Evolutionary conservation across 257 asterid genomes (phyloP).

Genomic region (Jaltomata sinuosa): DNA sequence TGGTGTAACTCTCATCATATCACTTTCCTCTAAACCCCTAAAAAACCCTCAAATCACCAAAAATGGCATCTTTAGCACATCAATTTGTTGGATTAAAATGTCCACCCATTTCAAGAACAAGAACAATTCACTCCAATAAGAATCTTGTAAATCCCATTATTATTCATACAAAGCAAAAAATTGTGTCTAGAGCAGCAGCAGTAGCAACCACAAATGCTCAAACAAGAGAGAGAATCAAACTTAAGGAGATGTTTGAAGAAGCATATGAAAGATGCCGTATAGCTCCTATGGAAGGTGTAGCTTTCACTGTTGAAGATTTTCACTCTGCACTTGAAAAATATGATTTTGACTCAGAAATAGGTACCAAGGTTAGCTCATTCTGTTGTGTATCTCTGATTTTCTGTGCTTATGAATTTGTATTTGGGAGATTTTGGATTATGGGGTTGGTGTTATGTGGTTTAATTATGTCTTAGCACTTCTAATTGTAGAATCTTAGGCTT

Average conservation of each 20-base stretch:
- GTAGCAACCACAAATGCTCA: constrained; percentile 37
- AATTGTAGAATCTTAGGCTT: background rate
- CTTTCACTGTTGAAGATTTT: constrained; percentile 74
- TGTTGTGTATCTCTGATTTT: background rate
- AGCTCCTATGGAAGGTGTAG: constrained; percentile 68
- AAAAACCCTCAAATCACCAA: background rate
- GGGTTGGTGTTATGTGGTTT: background rate
- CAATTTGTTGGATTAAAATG: constrained; percentile 65
- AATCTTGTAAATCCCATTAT: constrained; percentile 7
- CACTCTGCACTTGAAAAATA: constrained; percentile 60
- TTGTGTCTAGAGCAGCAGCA: constrained; percentile 35
- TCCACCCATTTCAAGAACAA: constrained; percentile 41
- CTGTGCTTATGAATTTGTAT: background rate
- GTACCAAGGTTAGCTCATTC: constrained; percentile 45
- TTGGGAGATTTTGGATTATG: background rate
- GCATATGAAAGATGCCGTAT: constrained; percentile 83
- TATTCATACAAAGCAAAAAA: constrained; percentile 10
- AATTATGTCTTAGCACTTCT: background rate
- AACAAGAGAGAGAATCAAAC: constrained; percentile 63
- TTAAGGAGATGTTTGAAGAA: constrained; percentile 80
- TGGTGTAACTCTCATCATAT: background rate
- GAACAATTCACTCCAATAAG: background rate
- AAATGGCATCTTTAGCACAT: constrained; percentile 66
- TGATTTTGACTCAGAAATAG: constrained; percentile 78
- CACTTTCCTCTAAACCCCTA: background rate